Evolutionary conservation across 352 stramenopile genomes (phyloP).

Genomic region (Globisporangium spiculum): DNA sequence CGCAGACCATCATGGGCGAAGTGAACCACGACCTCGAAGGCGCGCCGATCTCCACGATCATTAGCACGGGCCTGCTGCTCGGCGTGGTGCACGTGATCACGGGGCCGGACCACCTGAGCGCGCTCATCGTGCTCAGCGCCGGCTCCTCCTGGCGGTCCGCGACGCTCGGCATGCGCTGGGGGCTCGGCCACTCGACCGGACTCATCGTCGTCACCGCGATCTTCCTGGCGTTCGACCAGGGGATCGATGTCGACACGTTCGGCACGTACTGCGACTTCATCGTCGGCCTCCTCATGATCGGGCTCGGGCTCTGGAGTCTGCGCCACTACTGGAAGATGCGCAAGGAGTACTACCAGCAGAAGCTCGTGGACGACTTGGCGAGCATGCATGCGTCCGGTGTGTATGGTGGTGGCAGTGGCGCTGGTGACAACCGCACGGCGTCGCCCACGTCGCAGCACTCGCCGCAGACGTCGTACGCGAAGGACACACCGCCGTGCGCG

Average conservation of each 20-base stretch:
- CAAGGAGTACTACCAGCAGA: conserved; percentile 31
- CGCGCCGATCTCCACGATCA: conserved; percentile 36
- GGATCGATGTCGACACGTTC: conserved; percentile 37
- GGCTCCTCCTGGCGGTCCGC: conserved; percentile 71
- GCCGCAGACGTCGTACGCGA: not conserved
- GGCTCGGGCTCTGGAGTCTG: conserved; percentile 38
- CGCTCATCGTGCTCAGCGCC: conserved; percentile 77
- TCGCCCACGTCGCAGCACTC: conserved; percentile 12
- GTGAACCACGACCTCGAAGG: conserved; percentile 31
- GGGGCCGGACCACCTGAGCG: conserved; percentile 86
- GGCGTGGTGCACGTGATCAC: conserved; percentile 61
- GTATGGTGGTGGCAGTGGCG: not conserved
- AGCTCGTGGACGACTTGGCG: conserved; percentile 6
- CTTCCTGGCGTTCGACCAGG: conserved; percentile 50
- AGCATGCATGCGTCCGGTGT: not conserved
- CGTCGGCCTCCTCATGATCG: conserved; percentile 61
- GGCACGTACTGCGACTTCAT: conserved; percentile 53
- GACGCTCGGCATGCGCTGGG: conserved; percentile 83
- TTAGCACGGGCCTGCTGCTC: conserved; percentile 48
- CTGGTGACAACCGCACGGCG: not conserved
- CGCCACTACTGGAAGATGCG: conserved; percentile 39
- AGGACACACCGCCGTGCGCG: not conserved
- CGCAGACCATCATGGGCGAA: conserved; percentile 26
- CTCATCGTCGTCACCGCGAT: conserved; percentile 66
- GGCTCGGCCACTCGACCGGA: conserved; percentile 72